Conservation (phyloP, 768 basidiomycete genomes). For the Calocybe gangraenosa region DNA sequence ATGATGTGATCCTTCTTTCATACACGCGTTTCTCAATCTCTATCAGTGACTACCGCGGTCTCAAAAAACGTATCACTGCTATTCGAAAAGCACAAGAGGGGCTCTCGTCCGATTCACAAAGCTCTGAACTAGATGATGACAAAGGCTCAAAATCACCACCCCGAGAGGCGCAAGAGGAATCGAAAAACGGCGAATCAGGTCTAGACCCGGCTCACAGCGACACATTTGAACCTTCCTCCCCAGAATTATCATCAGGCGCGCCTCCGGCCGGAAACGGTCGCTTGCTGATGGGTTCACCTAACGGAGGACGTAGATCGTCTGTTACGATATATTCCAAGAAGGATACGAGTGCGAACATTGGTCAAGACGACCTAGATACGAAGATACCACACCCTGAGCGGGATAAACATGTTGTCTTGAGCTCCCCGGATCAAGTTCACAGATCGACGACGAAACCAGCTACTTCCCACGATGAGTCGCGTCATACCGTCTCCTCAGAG, state of each 20-base stretch:
- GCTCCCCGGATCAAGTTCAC: too few relatives aligned
- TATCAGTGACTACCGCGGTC: slow-evolving; percentile 63
- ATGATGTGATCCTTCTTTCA: slow-evolving; percentile 13
- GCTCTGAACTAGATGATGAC: slow-evolving; percentile 16
- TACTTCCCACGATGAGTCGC: too few relatives aligned
- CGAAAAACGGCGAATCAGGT: too few relatives aligned
- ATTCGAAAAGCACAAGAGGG: slow-evolving; percentile 40
- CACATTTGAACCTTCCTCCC: too few relatives aligned
- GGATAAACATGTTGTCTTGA: too few relatives aligned
- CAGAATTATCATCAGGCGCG: neutral
- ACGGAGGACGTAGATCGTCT: neutral
- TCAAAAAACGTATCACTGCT: slow-evolving; percentile 62
- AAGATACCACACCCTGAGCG: too few relatives aligned
- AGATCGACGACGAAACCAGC: too few relatives aligned
- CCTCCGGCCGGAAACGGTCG: neutral
- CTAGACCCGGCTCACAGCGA: too few relatives aligned
- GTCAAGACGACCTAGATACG: neutral
- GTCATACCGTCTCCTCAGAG: too few relatives aligned
- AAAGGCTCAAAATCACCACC: neutral
- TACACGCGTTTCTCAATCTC: neutral
- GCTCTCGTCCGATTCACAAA: slow-evolving; percentile 14
- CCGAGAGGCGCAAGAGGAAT: neutral
- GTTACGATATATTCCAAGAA: too few relatives aligned
- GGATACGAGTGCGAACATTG: too few relatives aligned
- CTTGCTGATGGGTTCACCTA: neutral